Evolutionary conservation across 2,329 filamentous ascomycete species (phyloP).

Genomic region (Fusarium torreyae): DNA sequence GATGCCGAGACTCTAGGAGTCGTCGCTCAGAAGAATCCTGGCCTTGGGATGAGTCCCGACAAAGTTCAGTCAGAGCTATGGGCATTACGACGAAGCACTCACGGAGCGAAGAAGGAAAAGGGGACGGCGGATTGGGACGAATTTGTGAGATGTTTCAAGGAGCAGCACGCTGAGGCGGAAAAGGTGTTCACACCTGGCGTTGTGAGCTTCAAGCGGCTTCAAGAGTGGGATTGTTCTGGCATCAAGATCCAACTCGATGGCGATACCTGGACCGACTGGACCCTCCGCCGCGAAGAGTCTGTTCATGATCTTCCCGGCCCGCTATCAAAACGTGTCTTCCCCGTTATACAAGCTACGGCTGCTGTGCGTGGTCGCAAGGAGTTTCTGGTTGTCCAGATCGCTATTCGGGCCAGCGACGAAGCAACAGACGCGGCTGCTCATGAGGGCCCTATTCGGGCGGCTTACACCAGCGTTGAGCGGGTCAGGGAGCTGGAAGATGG

Average conservation of each 20-base stretch:
- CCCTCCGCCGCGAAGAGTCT: conserved; percentile 73
- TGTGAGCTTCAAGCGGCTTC: conserved; percentile 54
- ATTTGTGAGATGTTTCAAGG: conserved; percentile 72
- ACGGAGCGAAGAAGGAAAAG: conserved; percentile 65
- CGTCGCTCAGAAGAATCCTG: conserved; percentile 55
- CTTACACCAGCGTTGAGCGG: conserved; percentile 77
- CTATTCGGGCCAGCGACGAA: conserved; percentile 59
- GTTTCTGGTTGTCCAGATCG: conserved; percentile 72
- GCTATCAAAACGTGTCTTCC: conserved; percentile 76
- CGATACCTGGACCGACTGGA: conserved; percentile 63
- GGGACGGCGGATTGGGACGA: conserved; percentile 76
- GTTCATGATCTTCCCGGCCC: conserved; percentile 73
- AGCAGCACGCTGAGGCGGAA: conserved; percentile 60
- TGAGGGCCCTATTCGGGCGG: conserved; percentile 66
- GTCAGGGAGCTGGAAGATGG: conserved; percentile 63
- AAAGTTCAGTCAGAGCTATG: conserved; percentile 67
- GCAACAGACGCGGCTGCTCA: conserved; percentile 56
- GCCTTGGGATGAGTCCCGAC: conserved; percentile 40
- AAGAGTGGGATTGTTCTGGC: conserved; percentile 63
- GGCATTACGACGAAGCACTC: conserved; percentile 74
- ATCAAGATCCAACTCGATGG: conserved; percentile 58
- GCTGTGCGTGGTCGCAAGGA: conserved; percentile 59
- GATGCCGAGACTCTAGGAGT: conserved; percentile 60
- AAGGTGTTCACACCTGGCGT: conserved; percentile 59
- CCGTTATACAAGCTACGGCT: conserved; percentile 74